Conservation (phyloP, 2,329 filamentous ascomycete species). For the Pyrenophora seminiperda region DNA sequence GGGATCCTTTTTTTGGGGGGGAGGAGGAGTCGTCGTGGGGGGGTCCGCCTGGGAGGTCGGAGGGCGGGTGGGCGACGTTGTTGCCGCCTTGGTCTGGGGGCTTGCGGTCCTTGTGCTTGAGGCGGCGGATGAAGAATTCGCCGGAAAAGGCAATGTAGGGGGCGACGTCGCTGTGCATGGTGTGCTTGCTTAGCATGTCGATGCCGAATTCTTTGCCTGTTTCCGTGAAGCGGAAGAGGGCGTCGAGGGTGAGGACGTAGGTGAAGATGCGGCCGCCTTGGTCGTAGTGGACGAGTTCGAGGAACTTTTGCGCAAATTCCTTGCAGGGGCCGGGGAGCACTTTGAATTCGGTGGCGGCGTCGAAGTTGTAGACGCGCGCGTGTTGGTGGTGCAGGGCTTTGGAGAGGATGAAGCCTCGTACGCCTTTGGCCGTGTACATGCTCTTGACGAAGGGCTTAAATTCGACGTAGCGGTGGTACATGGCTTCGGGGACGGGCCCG, state of each 20-base stretch:
- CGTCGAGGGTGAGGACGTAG: slow-evolving; percentile 88
- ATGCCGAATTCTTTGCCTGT: slow-evolving; percentile 96
- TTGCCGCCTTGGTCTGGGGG: slow-evolving; percentile 42
- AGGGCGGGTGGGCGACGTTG: slow-evolving; percentile 57
- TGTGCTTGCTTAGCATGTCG: slow-evolving; percentile 91
- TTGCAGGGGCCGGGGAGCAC: slow-evolving; percentile 67
- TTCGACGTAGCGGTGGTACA: slow-evolving; percentile 93
- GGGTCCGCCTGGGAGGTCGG: slow-evolving; percentile 56
- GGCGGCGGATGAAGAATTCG: slow-evolving; percentile 85
- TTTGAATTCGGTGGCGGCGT: slow-evolving; percentile 75
- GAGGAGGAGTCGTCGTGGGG: slow-evolving; percentile 46
- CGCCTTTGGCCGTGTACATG: slow-evolving; percentile 80
- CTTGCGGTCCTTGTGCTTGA: slow-evolving; percentile 56
- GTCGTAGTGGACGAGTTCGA: slow-evolving; percentile 85
- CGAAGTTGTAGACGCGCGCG: slow-evolving; percentile 84
- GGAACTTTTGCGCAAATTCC: slow-evolving; percentile 77
- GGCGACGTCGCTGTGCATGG: slow-evolving; percentile 92
- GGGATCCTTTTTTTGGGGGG: slow-evolving; percentile 60
- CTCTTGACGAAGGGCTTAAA: slow-evolving; percentile 87
- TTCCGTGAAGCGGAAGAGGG: slow-evolving; percentile 87
- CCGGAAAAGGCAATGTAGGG: slow-evolving; percentile 91
- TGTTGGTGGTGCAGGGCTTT: slow-evolving; percentile 91
- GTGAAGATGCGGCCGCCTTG: slow-evolving; percentile 87
- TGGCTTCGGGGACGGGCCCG: slow-evolving; percentile 76
- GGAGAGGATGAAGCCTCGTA: slow-evolving; percentile 80